Evolutionary conservation across 441 rosid species (phyloP).

Genomic region (Francoa sonchifolia): DNA sequence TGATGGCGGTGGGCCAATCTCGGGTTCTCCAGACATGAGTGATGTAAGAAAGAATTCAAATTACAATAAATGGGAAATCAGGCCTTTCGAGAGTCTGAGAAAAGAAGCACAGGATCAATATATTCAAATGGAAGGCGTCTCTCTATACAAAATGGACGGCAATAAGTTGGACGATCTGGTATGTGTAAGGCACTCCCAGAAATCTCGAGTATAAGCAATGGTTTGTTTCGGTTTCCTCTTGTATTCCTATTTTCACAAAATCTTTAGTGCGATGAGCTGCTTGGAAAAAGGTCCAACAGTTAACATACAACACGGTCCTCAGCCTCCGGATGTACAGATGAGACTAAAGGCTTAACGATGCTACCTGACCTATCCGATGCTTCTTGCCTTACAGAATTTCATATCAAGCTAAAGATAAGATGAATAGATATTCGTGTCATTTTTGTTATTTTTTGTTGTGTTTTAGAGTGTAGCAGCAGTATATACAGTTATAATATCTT

Average conservation of each 20-base stretch:
- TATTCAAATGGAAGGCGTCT: constrained; percentile 59
- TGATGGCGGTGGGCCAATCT: constrained; percentile 40
- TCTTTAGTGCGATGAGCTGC: background rate
- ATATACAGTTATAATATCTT: no score
- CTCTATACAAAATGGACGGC: constrained; percentile 95
- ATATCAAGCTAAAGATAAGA: no score
- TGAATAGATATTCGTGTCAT: no score
- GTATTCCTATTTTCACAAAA: background rate
- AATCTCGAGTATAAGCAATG: constrained; percentile 27
- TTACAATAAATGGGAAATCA: constrained; percentile 83
- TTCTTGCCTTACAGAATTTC: no score
- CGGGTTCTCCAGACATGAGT: constrained; percentile 86
- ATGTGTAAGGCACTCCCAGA: constrained; percentile 51
- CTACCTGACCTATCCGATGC: no score
- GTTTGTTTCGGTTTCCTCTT: background rate
- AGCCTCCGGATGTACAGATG: no score
- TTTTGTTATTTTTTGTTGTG: no score
- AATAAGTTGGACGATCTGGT: constrained; percentile 90
- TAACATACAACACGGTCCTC: no score
- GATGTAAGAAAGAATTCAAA: constrained; percentile 54
- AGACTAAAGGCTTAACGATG: no score
- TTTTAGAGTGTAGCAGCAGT: no score
- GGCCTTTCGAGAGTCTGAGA: constrained; percentile 72
- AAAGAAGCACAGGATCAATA: constrained; percentile 78
- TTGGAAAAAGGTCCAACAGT: background rate